Evolutionary conservation across 2,329 filamentous ascomycete genomes (phyloP).

Genomic region (Pseudocercospora fuligena): DNA sequence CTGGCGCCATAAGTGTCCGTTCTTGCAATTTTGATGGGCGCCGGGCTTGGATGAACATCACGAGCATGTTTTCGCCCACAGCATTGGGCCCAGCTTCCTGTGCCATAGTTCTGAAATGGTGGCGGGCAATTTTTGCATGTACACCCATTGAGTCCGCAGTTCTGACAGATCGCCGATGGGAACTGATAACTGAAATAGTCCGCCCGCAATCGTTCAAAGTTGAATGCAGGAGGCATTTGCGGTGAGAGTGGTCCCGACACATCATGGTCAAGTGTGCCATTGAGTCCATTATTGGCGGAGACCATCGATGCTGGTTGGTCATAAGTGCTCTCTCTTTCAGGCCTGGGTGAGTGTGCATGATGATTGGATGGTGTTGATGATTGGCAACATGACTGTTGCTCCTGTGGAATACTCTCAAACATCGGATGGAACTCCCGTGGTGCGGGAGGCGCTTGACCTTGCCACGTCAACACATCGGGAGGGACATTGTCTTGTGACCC

Average conservation of each 20-base stretch:
- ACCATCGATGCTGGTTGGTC: conserved; percentile 13
- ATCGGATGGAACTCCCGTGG: conserved; percentile 29
- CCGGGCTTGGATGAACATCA: conserved; percentile 30
- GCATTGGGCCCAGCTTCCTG: conserved; percentile 41
- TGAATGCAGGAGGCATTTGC: conserved; percentile 27
- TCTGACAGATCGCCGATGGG: conserved; percentile 41
- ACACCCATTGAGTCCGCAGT: conserved; percentile 40
- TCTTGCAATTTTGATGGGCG: conserved; percentile 23
- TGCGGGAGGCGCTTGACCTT: conserved; percentile 31
- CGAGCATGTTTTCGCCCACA: conserved; percentile 41
- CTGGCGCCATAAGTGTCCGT: conserved; percentile 21
- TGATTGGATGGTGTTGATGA: conserved; percentile 25
- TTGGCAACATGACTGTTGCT: conserved; percentile 35
- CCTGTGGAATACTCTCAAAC: conserved; percentile 23
- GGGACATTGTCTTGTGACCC: conserved; percentile 26
- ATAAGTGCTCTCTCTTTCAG: conserved; percentile 11
- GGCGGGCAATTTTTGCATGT: conserved; percentile 42
- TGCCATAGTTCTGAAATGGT: conserved; percentile 38
- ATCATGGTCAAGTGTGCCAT: conserved; percentile 1
- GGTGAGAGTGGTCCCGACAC: conserved; percentile 18
- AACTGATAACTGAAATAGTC: conserved; percentile 40
- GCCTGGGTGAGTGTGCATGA: conserved; percentile 17
- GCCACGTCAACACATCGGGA: conserved; percentile 35
- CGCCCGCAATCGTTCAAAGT: conserved; percentile 34
- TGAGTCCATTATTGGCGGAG: conserved; percentile 8